phyloP scores from a whole-genome alignment of 208 protist species.

The Phytomonas sp. region DNA sequence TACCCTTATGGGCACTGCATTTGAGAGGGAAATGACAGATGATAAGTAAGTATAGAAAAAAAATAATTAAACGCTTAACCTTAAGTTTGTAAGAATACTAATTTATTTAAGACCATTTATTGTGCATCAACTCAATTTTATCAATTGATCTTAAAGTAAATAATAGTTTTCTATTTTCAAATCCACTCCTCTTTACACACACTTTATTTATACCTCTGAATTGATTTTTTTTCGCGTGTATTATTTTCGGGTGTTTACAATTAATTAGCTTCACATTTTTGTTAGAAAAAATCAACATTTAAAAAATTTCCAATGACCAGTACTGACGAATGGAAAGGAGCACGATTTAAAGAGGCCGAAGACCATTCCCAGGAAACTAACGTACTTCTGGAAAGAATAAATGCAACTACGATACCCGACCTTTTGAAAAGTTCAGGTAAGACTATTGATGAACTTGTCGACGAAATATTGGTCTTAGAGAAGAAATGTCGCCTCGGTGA shows the following conservation, averaged over 20 bases:
- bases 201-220: constrained; percentile 1
- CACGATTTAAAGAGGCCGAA: constrained; percentile 84
- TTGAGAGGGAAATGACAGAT: neutral
- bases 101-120: constrained; percentile 2
- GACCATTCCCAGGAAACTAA: constrained; percentile 65
- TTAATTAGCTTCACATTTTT: constrained; percentile 1
- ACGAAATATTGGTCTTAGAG: constrained; percentile 81
- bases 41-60: neutral
- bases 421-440: constrained; percentile 56
- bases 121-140: neutral
- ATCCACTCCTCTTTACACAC: neutral
- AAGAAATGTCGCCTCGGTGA: constrained; percentile 85
- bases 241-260: neutral
- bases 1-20: constrained; percentile 18
- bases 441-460: constrained; percentile 67
- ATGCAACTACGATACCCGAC: constrained; percentile 64
- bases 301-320: constrained; percentile 6
- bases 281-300: constrained; percentile 8
- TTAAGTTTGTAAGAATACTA: constrained; percentile 5
- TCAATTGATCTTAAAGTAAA: neutral
- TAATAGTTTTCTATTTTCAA: constrained; percentile 7
- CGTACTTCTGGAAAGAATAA: constrained; percentile 60
- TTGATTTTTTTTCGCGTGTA: constrained; percentile 2
- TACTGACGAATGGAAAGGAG: constrained; percentile 70
- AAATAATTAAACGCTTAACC: neutral